Percentiles rank a stretch among this genome's conserved stretches.
Evolutionary conservation across 1,284 basidiomycete species (phyloP).

Genomic region (Ceratobasidium theobromae): DNA sequence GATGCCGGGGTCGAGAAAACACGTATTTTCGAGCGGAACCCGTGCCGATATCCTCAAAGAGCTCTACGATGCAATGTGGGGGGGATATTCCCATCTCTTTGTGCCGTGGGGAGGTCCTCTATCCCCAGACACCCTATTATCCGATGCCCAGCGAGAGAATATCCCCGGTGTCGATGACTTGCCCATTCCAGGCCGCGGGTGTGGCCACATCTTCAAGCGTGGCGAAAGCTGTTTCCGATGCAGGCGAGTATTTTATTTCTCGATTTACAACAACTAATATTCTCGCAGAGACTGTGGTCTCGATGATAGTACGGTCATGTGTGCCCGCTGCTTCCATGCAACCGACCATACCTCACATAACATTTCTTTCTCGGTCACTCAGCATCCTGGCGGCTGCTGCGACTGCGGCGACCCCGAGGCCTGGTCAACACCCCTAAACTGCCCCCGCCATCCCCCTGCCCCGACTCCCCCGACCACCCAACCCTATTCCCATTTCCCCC

Average conservation of each 20-base stretch:
- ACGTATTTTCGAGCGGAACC: conserved; percentile 66
- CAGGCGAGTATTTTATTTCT: conserved; percentile 62
- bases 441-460: conserved; percentile 64
- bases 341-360: conserved; percentile 84
- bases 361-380: conserved; percentile 86
- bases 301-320: conserved; percentile 86
- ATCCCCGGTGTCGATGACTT: conserved; percentile 60
- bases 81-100: conserved; percentile 66
- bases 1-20: conserved; percentile 73
- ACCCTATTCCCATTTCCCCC: conserved; percentile 37
- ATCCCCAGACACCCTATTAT: conserved; percentile 60
- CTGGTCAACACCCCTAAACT: conserved; percentile 69
- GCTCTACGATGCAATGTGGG: conserved; percentile 78
- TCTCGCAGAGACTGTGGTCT: conserved; percentile 79
- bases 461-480: conserved; percentile 40
- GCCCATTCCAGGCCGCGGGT: conserved; percentile 63
- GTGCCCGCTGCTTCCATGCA: conserved; percentile 82
- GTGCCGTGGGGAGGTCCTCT: conserved; percentile 58
- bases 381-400: conserved; percentile 88
- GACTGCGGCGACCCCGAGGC: conserved; percentile 90
- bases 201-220: conserved; percentile 76
- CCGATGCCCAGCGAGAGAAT: conserved; percentile 62
- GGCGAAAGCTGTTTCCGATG: conserved; percentile 87
- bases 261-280: not conserved
- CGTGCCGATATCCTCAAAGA: conserved; percentile 75